Evolutionary conservation across 1,284 basidiomycete genomes (phyloP).

Genomic region (Trametes pubescens): DNA sequence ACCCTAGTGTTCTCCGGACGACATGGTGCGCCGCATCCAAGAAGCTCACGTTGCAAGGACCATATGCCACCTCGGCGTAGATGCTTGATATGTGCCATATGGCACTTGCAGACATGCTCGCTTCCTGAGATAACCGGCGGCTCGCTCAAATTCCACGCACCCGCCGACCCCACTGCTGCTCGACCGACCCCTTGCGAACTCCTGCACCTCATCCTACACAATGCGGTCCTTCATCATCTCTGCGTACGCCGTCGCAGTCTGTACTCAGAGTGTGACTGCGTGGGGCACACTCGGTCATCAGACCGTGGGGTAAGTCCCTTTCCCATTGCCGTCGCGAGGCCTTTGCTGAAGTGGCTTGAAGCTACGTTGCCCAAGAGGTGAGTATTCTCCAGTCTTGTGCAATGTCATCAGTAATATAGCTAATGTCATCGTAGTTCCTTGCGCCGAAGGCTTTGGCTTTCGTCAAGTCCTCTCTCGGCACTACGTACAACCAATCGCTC

Average conservation of each 20-base stretch:
- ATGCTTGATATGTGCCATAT: slow-evolving; percentile 17
- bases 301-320: slow-evolving; percentile 27
- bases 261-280: slow-evolving; percentile 9
- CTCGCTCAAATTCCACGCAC: neutral
- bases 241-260: neutral
- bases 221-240: slow-evolving; percentile 11
- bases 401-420: neutral
- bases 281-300: slow-evolving; percentile 30
- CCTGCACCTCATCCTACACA: neutral
- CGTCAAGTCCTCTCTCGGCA: slow-evolving; percentile 28
- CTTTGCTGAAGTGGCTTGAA: neutral
- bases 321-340: neutral
- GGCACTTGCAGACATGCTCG: slow-evolving; percentile 1
- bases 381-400: neutral
- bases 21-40: slow-evolving; percentile 15
- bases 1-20: slow-evolving; percentile 8
- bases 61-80: slow-evolving; percentile 11
- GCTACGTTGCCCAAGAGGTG: slow-evolving; percentile 28
- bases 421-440: slow-evolving; percentile 17
- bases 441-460: slow-evolving; percentile 29
- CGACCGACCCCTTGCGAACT: neutral
- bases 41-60: slow-evolving; percentile 18
- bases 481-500: slow-evolving; percentile 23
- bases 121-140: slow-evolving; percentile 4
- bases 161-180: neutral